Conservation (phyloP, 2,329 filamentous ascomycete genomes). For the Apiospora malaysiana region DNA sequence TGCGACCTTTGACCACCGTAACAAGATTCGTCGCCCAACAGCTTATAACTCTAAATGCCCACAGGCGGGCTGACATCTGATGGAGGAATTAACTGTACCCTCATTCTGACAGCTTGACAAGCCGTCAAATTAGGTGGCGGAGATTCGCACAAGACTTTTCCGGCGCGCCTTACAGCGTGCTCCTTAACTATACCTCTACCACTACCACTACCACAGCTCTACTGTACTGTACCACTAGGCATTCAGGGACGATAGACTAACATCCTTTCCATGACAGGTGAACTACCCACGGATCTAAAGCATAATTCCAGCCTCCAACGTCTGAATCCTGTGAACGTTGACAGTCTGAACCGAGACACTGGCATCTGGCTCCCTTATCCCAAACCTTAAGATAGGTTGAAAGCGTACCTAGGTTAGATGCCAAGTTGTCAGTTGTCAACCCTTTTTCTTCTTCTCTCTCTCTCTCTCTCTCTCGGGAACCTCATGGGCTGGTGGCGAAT, state of each 20-base stretch:
- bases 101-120: not conserved
- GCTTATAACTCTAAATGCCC: not conserved
- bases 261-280: not conserved
- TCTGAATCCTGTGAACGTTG: slow-evolving; percentile 8
- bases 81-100: not conserved
- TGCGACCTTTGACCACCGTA: not conserved
- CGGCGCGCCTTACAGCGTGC: not conserved
- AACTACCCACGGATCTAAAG: not conserved
- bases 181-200: not conserved
- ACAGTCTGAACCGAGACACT: slow-evolving; percentile 4
- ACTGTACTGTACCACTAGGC: not conserved
- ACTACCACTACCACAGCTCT: no score
- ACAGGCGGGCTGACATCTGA: not conserved
- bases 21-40: not conserved
- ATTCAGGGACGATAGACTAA: not conserved
- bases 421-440: not conserved
- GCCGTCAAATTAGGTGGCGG: not conserved
- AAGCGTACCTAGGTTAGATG: not conserved
- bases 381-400: not conserved
- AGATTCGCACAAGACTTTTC: not conserved
- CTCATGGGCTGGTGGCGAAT: not conserved
- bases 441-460: no score
- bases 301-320: not conserved
- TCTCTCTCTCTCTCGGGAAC: not conserved
- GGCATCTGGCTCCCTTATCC: not conserved